Conservation (phyloP, 768 basidiomycete genomes). For the Mrakia gelida region DNA sequence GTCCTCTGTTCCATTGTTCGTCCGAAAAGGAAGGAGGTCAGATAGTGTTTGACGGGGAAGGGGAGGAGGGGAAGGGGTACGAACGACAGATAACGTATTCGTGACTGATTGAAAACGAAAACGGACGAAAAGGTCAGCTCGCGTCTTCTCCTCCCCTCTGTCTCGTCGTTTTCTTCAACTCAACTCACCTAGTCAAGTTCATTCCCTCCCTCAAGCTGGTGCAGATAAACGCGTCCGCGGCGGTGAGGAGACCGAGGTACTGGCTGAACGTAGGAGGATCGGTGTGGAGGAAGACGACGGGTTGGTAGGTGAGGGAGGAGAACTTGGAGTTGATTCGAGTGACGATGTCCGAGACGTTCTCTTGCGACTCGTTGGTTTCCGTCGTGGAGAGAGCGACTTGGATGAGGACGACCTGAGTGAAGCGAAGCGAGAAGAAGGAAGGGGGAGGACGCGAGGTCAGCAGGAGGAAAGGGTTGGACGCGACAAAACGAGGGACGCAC, state of each 20-base stretch:
- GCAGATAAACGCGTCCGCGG: conserved; percentile 80
- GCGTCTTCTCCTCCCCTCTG: too few species aligned
- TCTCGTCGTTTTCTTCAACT: too few species aligned
- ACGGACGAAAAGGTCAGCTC: not conserved
- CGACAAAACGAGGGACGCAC: conserved; percentile 41
- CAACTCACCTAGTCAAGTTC: conserved; percentile 51
- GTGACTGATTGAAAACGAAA: not conserved
- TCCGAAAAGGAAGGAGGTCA: not conserved
- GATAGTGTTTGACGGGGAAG: not conserved
- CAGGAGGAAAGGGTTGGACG: not conserved
- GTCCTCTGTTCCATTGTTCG: conserved; percentile 4
- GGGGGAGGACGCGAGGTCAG: not conserved
- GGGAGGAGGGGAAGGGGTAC: not conserved
- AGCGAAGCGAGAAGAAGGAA: too few species aligned
- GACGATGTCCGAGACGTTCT: conserved; percentile 68
- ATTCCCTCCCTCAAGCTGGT: conserved; percentile 82
- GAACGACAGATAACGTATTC: conserved; percentile 8
- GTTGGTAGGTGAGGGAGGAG: conserved; percentile 80
- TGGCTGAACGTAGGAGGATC: conserved; percentile 80
- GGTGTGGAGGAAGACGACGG: conserved; percentile 78
- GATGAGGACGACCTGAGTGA: conserved; percentile 65
- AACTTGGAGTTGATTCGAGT: conserved; percentile 77
- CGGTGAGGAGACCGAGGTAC: conserved; percentile 73
- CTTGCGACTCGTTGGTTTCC: conserved; percentile 66
- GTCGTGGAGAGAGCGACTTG: conserved; percentile 83